Conservation (phyloP, 495 filamentous ascomycete species). For the Bathelium albidoporum region DNA sequence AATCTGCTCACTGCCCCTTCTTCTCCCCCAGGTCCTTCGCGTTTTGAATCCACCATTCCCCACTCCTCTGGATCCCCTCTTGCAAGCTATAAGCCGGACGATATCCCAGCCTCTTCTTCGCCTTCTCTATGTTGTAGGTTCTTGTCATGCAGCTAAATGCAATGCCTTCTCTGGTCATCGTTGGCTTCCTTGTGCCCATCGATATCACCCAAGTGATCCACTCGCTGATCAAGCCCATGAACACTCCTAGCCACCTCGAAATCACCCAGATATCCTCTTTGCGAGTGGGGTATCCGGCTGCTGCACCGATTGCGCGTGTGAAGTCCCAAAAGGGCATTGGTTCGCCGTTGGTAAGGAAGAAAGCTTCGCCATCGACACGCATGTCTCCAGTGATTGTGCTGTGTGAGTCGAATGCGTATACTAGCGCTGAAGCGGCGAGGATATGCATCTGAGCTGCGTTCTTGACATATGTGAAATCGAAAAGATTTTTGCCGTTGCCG, state of each 20-base stretch:
- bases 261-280: constrained; percentile 55
- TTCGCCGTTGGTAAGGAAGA: constrained; percentile 87
- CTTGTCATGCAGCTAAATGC: constrained; percentile 72
- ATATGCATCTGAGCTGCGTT: constrained; percentile 70
- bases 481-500: constrained; percentile 78
- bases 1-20: not conserved
- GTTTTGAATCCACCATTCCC: not conserved
- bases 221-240: constrained; percentile 61
- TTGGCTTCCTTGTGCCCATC: constrained; percentile 49
- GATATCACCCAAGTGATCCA: constrained; percentile 45
- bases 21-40: not conserved
- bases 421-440: constrained; percentile 59
- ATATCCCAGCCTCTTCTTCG: constrained; percentile 67
- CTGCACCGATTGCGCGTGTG: constrained; percentile 62
- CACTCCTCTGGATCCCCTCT: constrained; percentile 62
- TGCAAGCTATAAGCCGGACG: constrained; percentile 57
- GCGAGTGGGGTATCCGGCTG: constrained; percentile 27
- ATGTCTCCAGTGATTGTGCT: constrained; percentile 48
- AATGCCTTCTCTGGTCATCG: constrained; percentile 62
- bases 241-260: constrained; percentile 48
- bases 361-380: constrained; percentile 83
- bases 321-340: constrained; percentile 97
- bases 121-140: constrained; percentile 76
- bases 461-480: constrained; percentile 73
- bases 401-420: constrained; percentile 32